phyloP scores from a whole-genome alignment of 345 rosid species.

The Gossypium turneri region DNA sequence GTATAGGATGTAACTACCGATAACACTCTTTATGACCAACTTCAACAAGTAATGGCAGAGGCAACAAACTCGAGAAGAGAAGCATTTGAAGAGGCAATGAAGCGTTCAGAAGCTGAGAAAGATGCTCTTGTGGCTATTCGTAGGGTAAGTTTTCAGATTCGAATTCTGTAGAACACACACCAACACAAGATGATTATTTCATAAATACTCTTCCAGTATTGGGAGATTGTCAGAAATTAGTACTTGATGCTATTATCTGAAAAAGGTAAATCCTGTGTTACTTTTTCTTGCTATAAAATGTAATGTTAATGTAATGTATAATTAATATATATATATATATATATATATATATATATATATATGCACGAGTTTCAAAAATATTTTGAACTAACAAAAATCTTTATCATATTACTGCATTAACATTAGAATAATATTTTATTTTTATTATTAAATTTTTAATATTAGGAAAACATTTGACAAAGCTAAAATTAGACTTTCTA shows the following conservation, averaged over 20 bases:
- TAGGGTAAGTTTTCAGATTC: slow-evolving; percentile 41
- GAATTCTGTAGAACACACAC: background rate
- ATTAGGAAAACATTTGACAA: too few relatives aligned
- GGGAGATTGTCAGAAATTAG: background rate
- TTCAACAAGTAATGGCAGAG: slow-evolving; percentile 49
- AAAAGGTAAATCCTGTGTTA: background rate
- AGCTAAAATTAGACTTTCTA: too few relatives aligned
- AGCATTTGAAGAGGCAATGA: slow-evolving; percentile 55
- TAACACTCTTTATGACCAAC: slow-evolving; percentile 46
- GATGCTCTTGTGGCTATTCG: slow-evolving; percentile 60
- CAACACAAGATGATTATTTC: background rate
- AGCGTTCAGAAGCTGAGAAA: slow-evolving; percentile 66
- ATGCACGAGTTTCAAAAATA: too few relatives aligned
- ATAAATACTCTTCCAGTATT: background rate
- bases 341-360: too few relatives aligned
- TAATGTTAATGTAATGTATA: background rate
- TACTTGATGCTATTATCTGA: background rate
- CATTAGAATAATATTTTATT: too few relatives aligned
- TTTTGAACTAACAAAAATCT: too few relatives aligned
- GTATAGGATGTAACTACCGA: slow-evolving; percentile 57
- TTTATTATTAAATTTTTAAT: too few relatives aligned
- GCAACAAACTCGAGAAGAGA: slow-evolving; percentile 56
- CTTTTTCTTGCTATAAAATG: background rate
- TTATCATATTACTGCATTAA: too few relatives aligned
- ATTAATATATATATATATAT: too few relatives aligned